phyloP scores from a whole-genome alignment of 345 rosid genomes.

The Clausena lansium region DNA sequence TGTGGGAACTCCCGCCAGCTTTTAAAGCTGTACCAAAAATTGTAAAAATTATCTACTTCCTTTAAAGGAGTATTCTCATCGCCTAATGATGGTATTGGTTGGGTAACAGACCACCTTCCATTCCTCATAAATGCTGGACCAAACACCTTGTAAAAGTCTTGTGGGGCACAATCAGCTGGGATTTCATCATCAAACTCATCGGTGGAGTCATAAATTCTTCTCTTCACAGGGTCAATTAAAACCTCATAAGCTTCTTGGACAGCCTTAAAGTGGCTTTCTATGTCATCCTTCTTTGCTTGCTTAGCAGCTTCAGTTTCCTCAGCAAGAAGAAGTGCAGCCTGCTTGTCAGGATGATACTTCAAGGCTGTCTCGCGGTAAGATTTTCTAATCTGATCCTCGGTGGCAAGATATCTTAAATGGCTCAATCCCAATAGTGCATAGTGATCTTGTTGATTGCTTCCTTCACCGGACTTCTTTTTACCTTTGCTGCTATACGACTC shows the following conservation, averaged over 20 bases:
- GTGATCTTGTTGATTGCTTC: conserved; percentile 79
- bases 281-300: conserved; percentile 90
- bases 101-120: conserved; percentile 92
- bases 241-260: conserved; percentile 97
- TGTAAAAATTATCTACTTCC: conserved; percentile 77
- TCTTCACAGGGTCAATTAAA: conserved; percentile 79
- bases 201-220: conserved; percentile 91
- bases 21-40: conserved; percentile 88
- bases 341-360: conserved; percentile 96
- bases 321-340: conserved; percentile 74
- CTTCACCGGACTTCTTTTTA: conserved; percentile 81
- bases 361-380: conserved; percentile 90
- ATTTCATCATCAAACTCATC: conserved; percentile 98
- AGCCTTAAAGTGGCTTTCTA: conserved; percentile 78
- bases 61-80: conserved; percentile 61
- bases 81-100: conserved; percentile 75
- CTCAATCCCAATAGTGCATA: conserved; percentile 88
- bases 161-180: conserved; percentile 79
- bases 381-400: conserved; percentile 94
- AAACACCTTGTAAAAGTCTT: conserved; percentile 94
- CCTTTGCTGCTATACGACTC: conserved; percentile 79
- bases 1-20: conserved; percentile 99
- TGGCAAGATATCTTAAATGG: conserved; percentile 94
- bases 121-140: conserved; percentile 97
- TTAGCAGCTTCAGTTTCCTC: conserved; percentile 93